These are phyloP conservation scores for Byssochlamys sp. DNA, from an alignment of 2,329 filamentous ascomycete species.

Conservation along the genomic window DNA sequence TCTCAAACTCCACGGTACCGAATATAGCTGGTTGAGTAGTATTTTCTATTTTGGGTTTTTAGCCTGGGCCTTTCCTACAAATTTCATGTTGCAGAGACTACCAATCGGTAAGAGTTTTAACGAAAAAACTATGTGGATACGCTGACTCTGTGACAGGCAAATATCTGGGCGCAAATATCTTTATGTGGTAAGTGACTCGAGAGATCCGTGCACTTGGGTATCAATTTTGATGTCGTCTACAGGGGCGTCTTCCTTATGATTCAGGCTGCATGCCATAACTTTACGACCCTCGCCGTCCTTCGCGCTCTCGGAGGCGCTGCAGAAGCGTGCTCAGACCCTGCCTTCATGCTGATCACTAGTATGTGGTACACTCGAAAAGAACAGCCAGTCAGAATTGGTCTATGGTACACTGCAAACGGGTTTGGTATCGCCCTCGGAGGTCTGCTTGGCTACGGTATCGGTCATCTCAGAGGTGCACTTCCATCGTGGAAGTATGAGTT, in stretches of 20 bases:
- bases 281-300: slow-evolving; percentile 46
- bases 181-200: slow-evolving; percentile 37
- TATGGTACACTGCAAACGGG: slow-evolving; percentile 53
- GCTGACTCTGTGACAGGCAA: slow-evolving; percentile 25
- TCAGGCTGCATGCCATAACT: slow-evolving; percentile 46
- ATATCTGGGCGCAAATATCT: slow-evolving; percentile 49
- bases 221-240: background rate
- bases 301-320: slow-evolving; percentile 49
- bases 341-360: slow-evolving; percentile 54
- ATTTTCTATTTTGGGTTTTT: slow-evolving; percentile 51
- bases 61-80: slow-evolving; percentile 46
- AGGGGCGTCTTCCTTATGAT: slow-evolving; percentile 44
- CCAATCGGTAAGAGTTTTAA: slow-evolving; percentile 35
- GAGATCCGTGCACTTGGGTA: too few species aligned
- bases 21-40: slow-evolving; percentile 50
- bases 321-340: slow-evolving; percentile 50
- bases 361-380: slow-evolving; percentile 58
- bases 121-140: background rate
- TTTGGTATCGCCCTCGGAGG: slow-evolving; percentile 51
- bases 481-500: slow-evolving; percentile 60
- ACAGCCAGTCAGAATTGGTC: slow-evolving; percentile 51
- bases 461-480: slow-evolving; percentile 48
- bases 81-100: slow-evolving; percentile 43
- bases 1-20: slow-evolving; percentile 45
- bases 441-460: slow-evolving; percentile 50